Percentiles rank a stretch among this genome's conserved stretches.
Evolutionary conservation across 1,284 basidiomycete genomes (phyloP).

Genomic region (Ustilago lituana): DNA sequence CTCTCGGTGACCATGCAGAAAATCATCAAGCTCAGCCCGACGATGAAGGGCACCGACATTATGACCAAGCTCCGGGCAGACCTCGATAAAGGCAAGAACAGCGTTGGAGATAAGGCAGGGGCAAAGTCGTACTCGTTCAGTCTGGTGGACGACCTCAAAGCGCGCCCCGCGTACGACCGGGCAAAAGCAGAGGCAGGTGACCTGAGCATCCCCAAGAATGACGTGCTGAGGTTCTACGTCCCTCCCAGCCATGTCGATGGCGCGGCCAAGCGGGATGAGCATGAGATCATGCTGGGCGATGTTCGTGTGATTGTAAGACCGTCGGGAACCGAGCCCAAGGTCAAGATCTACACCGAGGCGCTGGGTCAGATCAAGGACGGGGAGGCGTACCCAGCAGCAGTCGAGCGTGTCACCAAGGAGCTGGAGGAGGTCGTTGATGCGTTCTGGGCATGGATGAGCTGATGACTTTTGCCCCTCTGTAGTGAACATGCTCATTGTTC

Average conservation of each 20-base stretch:
- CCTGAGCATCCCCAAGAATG: constrained; percentile 55
- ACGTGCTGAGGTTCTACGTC: constrained; percentile 60
- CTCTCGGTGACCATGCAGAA: constrained; percentile 54
- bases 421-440: constrained; percentile 49
- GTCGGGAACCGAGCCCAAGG: constrained; percentile 59
- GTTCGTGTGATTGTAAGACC: constrained; percentile 58
- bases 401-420: constrained; percentile 38
- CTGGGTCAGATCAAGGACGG: constrained; percentile 43
- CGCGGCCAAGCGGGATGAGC: constrained; percentile 15
- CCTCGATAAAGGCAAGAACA: constrained; percentile 31
- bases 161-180: constrained; percentile 26
- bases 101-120: constrained; percentile 9
- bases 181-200: constrained; percentile 46
- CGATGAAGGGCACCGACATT: constrained; percentile 48
- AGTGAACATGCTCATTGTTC: background rate
- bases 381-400: constrained; percentile 41
- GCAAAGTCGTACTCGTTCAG: constrained; percentile 28
- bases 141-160: constrained; percentile 52
- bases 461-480: too few relatives aligned
- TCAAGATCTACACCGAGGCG: constrained; percentile 60
- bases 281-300: constrained; percentile 53
- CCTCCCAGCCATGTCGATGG: constrained; percentile 27
- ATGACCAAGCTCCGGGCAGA: constrained; percentile 54
- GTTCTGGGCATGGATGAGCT: constrained; percentile 56
- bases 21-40: constrained; percentile 56